Evolutionary conservation across 2,329 filamentous ascomycete genomes (phyloP).

Genomic region (Arthrobotrys conoides): DNA sequence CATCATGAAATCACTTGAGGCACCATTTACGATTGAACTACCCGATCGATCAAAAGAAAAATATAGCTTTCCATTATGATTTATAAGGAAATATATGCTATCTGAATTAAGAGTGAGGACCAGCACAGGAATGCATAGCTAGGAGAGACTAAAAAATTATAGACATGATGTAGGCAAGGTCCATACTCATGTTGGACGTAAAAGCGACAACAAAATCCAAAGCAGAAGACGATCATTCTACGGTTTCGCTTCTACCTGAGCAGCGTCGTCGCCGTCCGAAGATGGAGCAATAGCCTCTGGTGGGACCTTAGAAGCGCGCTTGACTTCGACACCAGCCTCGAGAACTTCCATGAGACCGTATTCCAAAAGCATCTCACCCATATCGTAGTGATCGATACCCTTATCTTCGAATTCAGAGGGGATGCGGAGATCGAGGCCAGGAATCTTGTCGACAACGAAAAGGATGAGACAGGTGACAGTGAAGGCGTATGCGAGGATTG

Average conservation of each 20-base stretch:
- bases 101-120: conserved; percentile 19
- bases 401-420: conserved; percentile 72
- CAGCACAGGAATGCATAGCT: conserved; percentile 10
- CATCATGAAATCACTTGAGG: background rate
- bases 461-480: conserved; percentile 71
- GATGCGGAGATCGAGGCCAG: conserved; percentile 72
- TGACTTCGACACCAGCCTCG: conserved; percentile 53
- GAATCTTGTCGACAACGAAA: conserved; percentile 73
- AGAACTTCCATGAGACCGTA: conserved; percentile 58
- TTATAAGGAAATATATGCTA: conserved; percentile 6
- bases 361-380: conserved; percentile 64
- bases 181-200: conserved; percentile 29
- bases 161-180: conserved; percentile 27
- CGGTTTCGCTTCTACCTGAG: conserved; percentile 48
- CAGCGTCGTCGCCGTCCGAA: conserved; percentile 55
- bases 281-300: conserved; percentile 19
- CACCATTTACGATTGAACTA: background rate
- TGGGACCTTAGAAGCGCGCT: conserved; percentile 49
- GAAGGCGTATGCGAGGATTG: conserved; percentile 73
- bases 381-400: conserved; percentile 72
- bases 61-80: conserved; percentile 24
- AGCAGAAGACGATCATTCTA: conserved; percentile 23
- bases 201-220: conserved; percentile 23
- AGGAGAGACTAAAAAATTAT: conserved; percentile 24
- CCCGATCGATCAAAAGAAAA: background rate